Evolutionary conservation across 805 yeast genomes (phyloP).

Genomic region (Yamadazyma olivae): DNA sequence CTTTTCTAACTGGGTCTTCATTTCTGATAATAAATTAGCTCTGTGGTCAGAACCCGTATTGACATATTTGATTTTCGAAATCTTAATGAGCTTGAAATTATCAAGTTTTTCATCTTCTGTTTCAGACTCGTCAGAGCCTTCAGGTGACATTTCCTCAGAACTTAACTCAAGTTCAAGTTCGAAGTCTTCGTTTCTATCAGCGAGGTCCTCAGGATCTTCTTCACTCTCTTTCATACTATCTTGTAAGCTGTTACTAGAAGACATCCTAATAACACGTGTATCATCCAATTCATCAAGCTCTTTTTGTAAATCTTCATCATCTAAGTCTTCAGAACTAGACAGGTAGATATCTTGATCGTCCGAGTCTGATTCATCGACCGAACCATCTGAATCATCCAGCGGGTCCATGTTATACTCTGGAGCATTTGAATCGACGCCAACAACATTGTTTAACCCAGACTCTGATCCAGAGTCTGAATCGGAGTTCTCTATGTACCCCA

Average conservation of each 20-base stretch:
- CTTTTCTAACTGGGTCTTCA: slow-evolving; percentile 12
- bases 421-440: too few species aligned
- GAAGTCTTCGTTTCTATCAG: background rate
- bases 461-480: background rate
- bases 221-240: background rate
- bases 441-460: too few species aligned
- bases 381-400: too few species aligned
- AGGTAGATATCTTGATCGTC: background rate
- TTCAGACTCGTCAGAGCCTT: background rate
- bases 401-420: too few species aligned
- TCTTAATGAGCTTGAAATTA: background rate
- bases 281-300: too few species aligned
- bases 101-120: background rate
- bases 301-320: background rate
- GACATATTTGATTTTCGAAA: background rate
- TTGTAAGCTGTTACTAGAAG: too few species aligned
- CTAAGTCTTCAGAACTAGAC: background rate
- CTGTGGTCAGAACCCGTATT: slow-evolving; percentile 4
- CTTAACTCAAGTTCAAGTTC: background rate
- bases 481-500: too few species aligned
- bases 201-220: background rate
- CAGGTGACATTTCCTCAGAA: background rate
- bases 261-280: too few species aligned
- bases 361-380: too few species aligned
- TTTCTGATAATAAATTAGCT: slow-evolving; percentile 10